Percentiles rank a stretch among this genome's conserved stretches.
Evolutionary conservation across 192 early-diverging fungal species (phyloP).

Genomic region (Coemansia sp.): DNA sequence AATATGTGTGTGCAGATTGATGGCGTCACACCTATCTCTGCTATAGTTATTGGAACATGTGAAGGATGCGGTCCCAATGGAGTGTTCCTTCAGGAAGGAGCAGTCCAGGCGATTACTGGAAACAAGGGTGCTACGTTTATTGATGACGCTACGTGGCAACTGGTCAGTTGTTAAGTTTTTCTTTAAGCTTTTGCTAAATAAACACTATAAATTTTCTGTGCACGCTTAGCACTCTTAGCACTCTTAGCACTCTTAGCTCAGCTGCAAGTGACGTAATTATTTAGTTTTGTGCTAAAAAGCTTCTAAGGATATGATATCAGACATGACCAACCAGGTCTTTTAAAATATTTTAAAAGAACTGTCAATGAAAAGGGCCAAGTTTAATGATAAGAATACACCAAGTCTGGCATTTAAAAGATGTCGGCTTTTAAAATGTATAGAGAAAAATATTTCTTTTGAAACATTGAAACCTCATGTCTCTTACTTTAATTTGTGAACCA

Average conservation of each 20-base stretch:
- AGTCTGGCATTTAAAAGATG: not conserved
- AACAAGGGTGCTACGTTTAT: not conserved
- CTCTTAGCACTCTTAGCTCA: not conserved
- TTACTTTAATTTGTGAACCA: not conserved
- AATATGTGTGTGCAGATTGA: conserved; percentile 1
- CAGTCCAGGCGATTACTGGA: not conserved
- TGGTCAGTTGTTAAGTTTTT: not conserved
- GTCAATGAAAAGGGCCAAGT: no score
- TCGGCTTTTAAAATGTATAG: not conserved
- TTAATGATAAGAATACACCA: no score
- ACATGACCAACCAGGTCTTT: no score
- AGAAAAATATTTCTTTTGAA: not conserved
- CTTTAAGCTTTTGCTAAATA: not conserved
- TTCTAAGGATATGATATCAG: no score
- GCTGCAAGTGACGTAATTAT: no score
- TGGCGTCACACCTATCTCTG: not conserved
- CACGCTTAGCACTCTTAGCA: not conserved
- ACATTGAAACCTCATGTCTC: not conserved
- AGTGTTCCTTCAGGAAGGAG: not conserved
- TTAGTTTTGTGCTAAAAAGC: no score
- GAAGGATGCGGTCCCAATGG: not conserved
- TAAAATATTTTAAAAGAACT: no score
- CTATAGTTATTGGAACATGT: not conserved
- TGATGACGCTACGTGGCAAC: not conserved
- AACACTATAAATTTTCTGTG: not conserved